These are phyloP conservation scores for Porcisia hertigi DNA, from an alignment of 208 protist genomes.

Conservation along the genomic window DNA sequence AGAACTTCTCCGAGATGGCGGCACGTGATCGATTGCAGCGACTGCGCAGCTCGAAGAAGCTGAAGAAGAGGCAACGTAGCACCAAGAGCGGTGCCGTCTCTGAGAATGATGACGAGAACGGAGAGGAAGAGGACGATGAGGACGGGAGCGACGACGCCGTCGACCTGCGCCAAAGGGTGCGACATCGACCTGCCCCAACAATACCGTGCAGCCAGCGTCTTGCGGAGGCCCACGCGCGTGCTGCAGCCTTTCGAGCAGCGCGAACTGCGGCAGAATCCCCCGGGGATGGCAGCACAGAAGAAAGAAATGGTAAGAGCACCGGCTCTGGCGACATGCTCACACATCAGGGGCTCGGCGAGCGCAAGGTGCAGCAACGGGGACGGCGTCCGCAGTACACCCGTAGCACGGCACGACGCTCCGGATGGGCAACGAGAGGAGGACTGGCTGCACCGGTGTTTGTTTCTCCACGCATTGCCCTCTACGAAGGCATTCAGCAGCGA, in stretches of 20 bases:
- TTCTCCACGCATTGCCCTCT: constrained; percentile 24
- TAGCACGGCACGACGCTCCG: neutral
- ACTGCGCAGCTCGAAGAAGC: neutral
- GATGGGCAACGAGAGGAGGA: neutral
- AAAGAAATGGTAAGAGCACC: neutral
- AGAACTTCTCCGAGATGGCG: constrained; percentile 23
- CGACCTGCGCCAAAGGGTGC: constrained; percentile 33
- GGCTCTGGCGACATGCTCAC: neutral
- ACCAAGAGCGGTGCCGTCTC: constrained; percentile 1
- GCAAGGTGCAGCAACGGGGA: constrained; percentile 1
- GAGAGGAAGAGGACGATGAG: constrained; percentile 7
- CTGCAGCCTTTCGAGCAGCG: constrained; percentile 32
- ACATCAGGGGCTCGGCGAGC: constrained; percentile 9
- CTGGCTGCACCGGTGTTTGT: neutral
- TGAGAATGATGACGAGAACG: constrained; percentile 3
- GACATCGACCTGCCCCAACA: constrained; percentile 46
- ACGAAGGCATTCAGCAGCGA: constrained; percentile 35
- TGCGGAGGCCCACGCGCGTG: constrained; percentile 43
- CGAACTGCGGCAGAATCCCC: constrained; percentile 13
- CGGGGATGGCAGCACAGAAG: neutral
- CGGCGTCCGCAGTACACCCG: neutral
- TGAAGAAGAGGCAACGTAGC: neutral
- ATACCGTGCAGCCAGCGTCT: constrained; percentile 61
- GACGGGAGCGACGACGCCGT: constrained; percentile 4
- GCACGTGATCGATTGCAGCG: constrained; percentile 13